phyloP scores from a whole-genome alignment of 1,139 yeast species.

The Zygosaccharomyces pseudobailii region DNA sequence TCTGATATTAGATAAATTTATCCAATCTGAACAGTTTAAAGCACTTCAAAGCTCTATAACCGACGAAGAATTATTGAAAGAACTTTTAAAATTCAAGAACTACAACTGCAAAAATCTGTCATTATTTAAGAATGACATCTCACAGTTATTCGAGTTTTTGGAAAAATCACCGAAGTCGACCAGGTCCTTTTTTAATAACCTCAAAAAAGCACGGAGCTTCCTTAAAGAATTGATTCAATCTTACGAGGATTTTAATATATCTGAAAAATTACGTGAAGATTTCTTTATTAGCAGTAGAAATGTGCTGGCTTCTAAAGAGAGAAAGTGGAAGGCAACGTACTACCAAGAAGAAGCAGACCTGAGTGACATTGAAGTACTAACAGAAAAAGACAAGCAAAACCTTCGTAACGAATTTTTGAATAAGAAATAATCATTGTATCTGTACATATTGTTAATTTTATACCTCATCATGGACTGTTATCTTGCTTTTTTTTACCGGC shows the following conservation, averaged over 20 bases:
- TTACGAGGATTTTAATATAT: slow-evolving; percentile 14
- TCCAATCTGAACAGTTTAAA: slow-evolving; percentile 27
- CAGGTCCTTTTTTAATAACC: slow-evolving; percentile 9
- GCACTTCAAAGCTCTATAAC: slow-evolving; percentile 20
- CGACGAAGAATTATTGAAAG: slow-evolving; percentile 12
- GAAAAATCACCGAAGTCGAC: slow-evolving; percentile 11
- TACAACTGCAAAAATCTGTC: slow-evolving; percentile 27
- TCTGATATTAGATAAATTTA: slow-evolving; percentile 21
- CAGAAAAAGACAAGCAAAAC: slow-evolving; percentile 12
- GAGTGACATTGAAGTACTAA: slow-evolving; percentile 35
- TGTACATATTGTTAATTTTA: neutral
- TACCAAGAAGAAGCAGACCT: slow-evolving; percentile 31
- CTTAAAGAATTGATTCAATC: slow-evolving; percentile 19
- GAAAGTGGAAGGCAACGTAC: slow-evolving; percentile 31
- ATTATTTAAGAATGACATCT: slow-evolving; percentile 32
- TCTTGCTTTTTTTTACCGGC: neutral
- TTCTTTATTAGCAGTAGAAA: slow-evolving; percentile 21
- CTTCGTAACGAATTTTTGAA: slow-evolving; percentile 6
- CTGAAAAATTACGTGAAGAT: slow-evolving; percentile 18
- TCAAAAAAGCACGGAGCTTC: slow-evolving; percentile 3
- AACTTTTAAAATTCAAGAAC: slow-evolving; percentile 27
- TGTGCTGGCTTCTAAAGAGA: slow-evolving; percentile 14
- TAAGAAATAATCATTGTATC: neutral
- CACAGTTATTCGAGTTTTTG: slow-evolving; percentile 5
- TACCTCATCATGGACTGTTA: neutral